These are phyloP conservation scores for Picea mariana DNA, from an alignment of 83 land plant species.

Conservation along the genomic window DNA sequence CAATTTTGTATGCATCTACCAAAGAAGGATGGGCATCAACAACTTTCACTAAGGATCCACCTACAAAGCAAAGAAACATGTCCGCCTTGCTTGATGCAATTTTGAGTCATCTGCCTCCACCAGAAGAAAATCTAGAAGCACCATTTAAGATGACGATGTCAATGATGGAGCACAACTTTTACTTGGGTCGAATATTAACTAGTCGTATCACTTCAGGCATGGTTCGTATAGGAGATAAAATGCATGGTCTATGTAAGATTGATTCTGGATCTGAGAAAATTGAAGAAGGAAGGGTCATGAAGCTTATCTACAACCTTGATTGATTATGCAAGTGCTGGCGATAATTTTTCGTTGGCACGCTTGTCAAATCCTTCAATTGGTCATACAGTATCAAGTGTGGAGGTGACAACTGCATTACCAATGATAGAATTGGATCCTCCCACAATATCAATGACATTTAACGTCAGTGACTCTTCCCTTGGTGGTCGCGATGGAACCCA, in stretches of 20 bases:
- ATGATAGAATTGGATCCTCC: constrained; percentile 94
- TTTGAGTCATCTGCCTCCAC: constrained; percentile 10
- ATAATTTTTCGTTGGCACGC: constrained; percentile 93
- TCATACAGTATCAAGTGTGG: constrained; percentile 77
- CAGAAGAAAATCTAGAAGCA: constrained; percentile 59
- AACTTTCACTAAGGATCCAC: no score
- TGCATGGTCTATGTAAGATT: constrained; percentile 73
- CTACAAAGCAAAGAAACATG: no score
- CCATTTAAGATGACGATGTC: constrained; percentile 97
- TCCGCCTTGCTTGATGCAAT: no score
- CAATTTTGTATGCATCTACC: constrained; percentile 47
- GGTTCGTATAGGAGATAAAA: constrained; percentile 79
- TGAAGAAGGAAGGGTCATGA: constrained; percentile 86
- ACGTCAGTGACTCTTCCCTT: constrained; percentile 96
- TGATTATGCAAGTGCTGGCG: constrained; percentile 94
- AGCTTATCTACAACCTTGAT: constrained; percentile 31
- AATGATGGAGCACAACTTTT: constrained; percentile 95
- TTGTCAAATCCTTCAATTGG: constrained; percentile 90
- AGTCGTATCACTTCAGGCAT: constrained; percentile 86
- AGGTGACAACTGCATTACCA: constrained; percentile 84
- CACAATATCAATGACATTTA: constrained; percentile 98
- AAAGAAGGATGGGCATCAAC: no score
- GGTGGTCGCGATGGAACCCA: constrained; percentile 96
- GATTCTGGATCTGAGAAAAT: constrained; percentile 25
- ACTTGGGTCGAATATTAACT: constrained; percentile 90